Evolutionary conservation across 2,329 filamentous ascomycete species (phyloP).

Genomic region (Claviceps pazoutovae): DNA sequence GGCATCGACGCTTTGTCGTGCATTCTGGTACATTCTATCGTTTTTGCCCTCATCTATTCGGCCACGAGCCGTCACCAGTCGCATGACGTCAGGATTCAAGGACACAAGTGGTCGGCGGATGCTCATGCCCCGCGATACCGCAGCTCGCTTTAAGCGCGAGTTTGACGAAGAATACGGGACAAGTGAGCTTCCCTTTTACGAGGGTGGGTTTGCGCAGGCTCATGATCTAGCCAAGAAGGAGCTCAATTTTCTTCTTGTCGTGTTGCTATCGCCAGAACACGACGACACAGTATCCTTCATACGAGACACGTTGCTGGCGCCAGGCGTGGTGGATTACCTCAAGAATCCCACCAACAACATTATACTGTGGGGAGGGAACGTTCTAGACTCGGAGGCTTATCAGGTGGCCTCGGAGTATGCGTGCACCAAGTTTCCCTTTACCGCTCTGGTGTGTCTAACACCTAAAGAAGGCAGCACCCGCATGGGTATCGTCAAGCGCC

Average conservation of each 20-base stretch:
- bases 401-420: constrained; percentile 78
- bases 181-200: constrained; percentile 61
- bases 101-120: constrained; percentile 59
- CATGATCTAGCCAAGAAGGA: constrained; percentile 83
- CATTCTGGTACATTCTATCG: constrained; percentile 64
- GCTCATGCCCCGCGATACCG: constrained; percentile 74
- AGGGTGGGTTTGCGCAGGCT: constrained; percentile 83
- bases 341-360: constrained; percentile 65
- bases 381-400: constrained; percentile 86
- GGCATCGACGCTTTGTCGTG: constrained; percentile 53
- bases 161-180: constrained; percentile 88
- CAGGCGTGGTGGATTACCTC: constrained; percentile 60
- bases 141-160: constrained; percentile 76
- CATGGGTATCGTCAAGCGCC: constrained; percentile 78
- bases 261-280: constrained; percentile 84
- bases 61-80: constrained; percentile 39
- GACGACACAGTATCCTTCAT: constrained; percentile 80
- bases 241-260: constrained; percentile 77
- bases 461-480: constrained; percentile 70
- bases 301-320: constrained; percentile 64
- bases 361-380: constrained; percentile 83
- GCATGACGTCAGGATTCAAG: constrained; percentile 35
- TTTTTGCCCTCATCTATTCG: constrained; percentile 59
- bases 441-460: constrained; percentile 73
- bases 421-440: constrained; percentile 87